phyloP scores from a whole-genome alignment of 2,329 filamentous ascomycete species.

The Colletotrichum higginsianum region DNA sequence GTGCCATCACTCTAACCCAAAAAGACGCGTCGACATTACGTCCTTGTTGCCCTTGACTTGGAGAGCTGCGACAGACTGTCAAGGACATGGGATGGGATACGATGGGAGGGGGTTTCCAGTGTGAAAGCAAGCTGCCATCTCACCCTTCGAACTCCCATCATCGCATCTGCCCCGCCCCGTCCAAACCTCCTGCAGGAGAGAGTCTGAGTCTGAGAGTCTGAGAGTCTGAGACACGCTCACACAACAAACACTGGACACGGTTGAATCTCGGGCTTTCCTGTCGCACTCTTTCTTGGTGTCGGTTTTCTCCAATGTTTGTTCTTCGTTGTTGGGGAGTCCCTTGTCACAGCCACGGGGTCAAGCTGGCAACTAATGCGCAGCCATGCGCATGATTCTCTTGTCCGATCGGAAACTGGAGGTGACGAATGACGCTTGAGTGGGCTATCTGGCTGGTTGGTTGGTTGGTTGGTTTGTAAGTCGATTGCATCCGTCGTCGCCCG shows the following conservation, averaged over 20 bases:
- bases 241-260: not conserved
- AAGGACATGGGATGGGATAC: not conserved
- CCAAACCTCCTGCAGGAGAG: not conserved
- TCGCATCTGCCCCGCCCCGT: slow-evolving; percentile 22
- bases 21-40: slow-evolving; percentile 12
- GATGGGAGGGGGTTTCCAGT: not conserved
- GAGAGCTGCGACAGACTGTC: not conserved
- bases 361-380: not conserved
- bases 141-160: not conserved
- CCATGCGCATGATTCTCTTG: not conserved
- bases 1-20: not conserved
- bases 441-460: too few relatives aligned
- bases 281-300: slow-evolving; percentile 13
- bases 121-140: slow-evolving; percentile 1
- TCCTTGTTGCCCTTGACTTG: not conserved
- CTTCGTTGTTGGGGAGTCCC: slow-evolving; percentile 4
- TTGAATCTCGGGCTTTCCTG: slow-evolving; percentile 15
- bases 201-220: slow-evolving; percentile 8
- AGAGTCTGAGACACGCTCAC: slow-evolving; percentile 1
- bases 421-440: not conserved
- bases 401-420: slow-evolving; percentile 2
- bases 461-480: slow-evolving; percentile 1
- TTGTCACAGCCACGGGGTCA: not conserved
- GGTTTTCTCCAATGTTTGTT: slow-evolving; percentile 13
- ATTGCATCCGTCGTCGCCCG: not conserved